Conservation (phyloP, 164 flowering plant species). For the Vitis labrusca region DNA sequence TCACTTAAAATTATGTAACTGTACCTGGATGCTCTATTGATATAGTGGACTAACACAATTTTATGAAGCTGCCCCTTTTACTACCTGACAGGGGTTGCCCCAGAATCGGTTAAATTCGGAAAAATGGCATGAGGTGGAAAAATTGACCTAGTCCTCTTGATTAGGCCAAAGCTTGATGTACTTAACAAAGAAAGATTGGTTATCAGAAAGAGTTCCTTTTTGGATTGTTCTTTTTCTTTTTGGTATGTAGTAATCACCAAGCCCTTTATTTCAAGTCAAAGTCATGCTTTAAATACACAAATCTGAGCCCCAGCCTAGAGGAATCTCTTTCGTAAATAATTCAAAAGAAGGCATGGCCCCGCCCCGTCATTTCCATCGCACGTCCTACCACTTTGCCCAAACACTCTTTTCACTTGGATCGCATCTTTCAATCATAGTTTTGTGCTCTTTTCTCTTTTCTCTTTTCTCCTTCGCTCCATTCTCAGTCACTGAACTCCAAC, state of each 20-base stretch:
- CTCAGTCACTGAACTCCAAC: background rate
- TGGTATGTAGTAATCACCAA: background rate
- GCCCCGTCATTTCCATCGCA: background rate
- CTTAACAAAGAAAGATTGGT: background rate
- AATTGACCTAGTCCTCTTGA: background rate
- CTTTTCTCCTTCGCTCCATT: background rate
- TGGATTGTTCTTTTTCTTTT: background rate
- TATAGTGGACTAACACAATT: no score
- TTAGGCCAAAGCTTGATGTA: background rate
- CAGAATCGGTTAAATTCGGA: no score
- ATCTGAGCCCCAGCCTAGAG: background rate
- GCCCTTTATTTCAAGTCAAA: conserved; percentile 2
- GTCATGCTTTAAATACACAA: no score
- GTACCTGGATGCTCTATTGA: no score
- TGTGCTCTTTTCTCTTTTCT: background rate
- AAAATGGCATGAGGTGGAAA: no score
- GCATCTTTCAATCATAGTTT: background rate
- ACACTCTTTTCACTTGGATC: background rate
- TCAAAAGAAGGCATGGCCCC: background rate
- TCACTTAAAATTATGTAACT: no score
- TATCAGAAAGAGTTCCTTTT: background rate
- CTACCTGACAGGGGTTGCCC: no score
- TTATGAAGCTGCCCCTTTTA: no score
- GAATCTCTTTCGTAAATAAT: background rate
- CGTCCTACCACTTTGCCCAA: background rate